Percentiles rank a stretch among this genome's conserved stretches.
Evolutionary conservation across 1,284 basidiomycete species (phyloP).

Genomic region (Cerioporus squamosus): DNA sequence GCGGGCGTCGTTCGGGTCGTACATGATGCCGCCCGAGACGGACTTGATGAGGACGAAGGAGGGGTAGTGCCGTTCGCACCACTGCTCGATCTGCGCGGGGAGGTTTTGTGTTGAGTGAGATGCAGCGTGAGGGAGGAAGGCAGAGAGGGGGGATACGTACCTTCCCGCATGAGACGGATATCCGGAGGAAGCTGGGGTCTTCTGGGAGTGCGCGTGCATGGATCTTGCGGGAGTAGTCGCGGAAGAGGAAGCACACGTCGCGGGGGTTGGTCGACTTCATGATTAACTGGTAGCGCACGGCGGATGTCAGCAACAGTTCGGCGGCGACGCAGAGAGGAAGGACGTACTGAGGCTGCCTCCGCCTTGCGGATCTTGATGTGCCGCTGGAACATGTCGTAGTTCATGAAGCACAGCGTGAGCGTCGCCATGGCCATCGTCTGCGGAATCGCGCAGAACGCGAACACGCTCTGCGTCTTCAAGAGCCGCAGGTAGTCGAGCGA

Average conservation of each 20-base stretch:
- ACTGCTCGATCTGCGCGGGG: conserved; percentile 79
- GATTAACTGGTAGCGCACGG: conserved; percentile 66
- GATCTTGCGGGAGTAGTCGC: conserved; percentile 81
- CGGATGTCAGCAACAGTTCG: not conserved
- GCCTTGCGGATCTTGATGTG: conserved; percentile 98
- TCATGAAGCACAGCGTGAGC: conserved; percentile 91
- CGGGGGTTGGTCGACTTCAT: conserved; percentile 90
- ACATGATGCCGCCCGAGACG: conserved; percentile 36
- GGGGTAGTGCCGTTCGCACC: conserved; percentile 90
- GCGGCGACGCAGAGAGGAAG: not conserved
- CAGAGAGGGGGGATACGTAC: conserved; percentile 35
- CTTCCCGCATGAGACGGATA: conserved; percentile 84
- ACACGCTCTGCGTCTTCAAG: conserved; percentile 90
- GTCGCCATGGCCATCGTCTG: conserved; percentile 98
- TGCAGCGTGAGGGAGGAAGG: not conserved
- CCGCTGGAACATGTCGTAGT: conserved; percentile 84
- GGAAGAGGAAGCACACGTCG: conserved; percentile 91
- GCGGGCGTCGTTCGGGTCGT: conserved; percentile 60
- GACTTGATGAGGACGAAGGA: conserved; percentile 70
- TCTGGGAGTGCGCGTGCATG: conserved; percentile 79
- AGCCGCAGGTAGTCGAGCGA: conserved; percentile 90
- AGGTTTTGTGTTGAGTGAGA: too few relatives aligned
- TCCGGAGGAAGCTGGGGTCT: conserved; percentile 87
- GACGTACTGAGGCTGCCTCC: conserved; percentile 77
- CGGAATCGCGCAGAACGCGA: conserved; percentile 97